These are phyloP conservation scores for Aspergillus awamori DNA, from an alignment of 2,329 filamentous ascomycete genomes.

Conservation along the genomic window DNA sequence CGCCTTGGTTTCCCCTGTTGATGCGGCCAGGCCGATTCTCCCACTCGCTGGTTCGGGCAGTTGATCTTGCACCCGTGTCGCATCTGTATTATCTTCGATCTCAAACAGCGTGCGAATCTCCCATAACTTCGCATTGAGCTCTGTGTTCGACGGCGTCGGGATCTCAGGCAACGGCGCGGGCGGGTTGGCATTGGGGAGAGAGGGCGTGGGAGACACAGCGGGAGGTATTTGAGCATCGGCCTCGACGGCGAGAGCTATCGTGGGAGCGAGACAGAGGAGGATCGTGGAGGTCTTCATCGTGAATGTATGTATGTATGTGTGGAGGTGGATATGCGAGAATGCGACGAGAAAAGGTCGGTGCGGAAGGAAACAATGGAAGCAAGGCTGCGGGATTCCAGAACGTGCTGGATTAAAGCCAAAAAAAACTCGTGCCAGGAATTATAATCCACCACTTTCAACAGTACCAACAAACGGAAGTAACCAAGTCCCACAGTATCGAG, in stretches of 20 bases:
- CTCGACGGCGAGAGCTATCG: conserved; percentile 26
- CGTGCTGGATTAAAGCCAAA: neutral
- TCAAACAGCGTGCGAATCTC: conserved; percentile 14
- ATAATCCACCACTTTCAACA: neutral
- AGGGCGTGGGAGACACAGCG: conserved; percentile 28
- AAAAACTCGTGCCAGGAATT: neutral
- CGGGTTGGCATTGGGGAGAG: conserved; percentile 22
- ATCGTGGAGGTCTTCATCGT: conserved; percentile 24
- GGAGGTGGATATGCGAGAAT: neutral
- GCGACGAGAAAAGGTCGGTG: conserved; percentile 1
- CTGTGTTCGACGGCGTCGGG: conserved; percentile 7
- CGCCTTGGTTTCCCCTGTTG: conserved; percentile 29
- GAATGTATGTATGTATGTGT: neutral
- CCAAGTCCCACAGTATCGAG: neutral
- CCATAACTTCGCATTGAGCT: conserved; percentile 10
- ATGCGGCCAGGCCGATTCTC: conserved; percentile 29
- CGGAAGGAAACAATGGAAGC: neutral
- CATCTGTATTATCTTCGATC: conserved; percentile 14
- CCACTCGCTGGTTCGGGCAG: conserved; percentile 32
- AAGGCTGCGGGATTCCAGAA: neutral
- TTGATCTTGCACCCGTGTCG: conserved; percentile 31
- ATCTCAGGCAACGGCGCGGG: conserved; percentile 19
- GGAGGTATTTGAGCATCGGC: conserved; percentile 29
- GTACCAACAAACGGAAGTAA: neutral
- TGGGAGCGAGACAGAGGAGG: conserved; percentile 24